Base-by-base conservation (phyloP, 1,139 yeast species). In the Magnusiomyces tetraspermus region DNA sequence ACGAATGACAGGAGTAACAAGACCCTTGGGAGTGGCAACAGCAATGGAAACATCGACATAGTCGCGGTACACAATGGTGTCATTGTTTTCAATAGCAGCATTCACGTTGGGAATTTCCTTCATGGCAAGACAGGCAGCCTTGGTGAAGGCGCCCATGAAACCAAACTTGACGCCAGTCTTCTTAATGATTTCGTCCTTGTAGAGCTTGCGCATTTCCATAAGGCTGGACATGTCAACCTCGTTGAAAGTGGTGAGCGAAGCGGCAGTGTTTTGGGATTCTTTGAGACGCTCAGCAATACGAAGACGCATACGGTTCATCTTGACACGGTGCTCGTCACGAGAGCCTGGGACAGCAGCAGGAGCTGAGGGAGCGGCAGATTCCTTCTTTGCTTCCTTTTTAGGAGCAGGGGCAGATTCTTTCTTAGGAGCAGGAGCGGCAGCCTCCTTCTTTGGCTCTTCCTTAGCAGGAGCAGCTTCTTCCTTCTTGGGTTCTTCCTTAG, bases 281-380 rank as follows among this genome's bases (percentile, higher is more conserved):
- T 92, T 92, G 70, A 92, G 85, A 76, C 99, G 88, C 77, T 94
- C 97, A 55, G 98, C 97, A 62, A 94, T 94, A 80, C 99, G 87
- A 74, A 87, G 76, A 76, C 99, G 86, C 98, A 92, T 94, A 78
- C 99, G 87, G 83, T 90, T 92, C 98, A 92, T 92, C 78, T 92
- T 92, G 61, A 94, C 95, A 71, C 90, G 80, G 71, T 83, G 87
- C 75, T 92, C 97, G 58, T 76, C 75, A 76, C 98, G 85, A 55
- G 78, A 71, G 56, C 86, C 83, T 65, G 80, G 75, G 42, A 80
- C 67, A 43, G 77, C 69, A 46, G 79, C 67, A 36, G 72, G 57
- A 46, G 71, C 67, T 42, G 71, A 64, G 28, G 67, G 60, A 17
- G 65, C 63, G 22, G 66, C 51, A 23, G 52, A 38, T 13, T 44